Conservation (phyloP, 2,329 filamentous ascomycete genomes). For the Calonectria hawksworthii region DNA sequence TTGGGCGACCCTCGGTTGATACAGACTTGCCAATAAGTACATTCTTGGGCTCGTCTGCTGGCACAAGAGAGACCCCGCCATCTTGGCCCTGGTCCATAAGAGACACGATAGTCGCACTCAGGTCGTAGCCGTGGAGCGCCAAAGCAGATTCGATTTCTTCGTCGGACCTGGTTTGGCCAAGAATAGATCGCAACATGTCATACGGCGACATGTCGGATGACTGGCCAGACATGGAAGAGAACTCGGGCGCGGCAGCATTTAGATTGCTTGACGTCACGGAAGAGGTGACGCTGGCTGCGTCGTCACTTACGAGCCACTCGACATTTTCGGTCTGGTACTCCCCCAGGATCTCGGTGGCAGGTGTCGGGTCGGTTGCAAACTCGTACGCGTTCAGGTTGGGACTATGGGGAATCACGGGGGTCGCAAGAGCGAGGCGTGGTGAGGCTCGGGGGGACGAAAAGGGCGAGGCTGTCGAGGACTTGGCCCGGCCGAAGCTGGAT, state of each 20-base stretch:
- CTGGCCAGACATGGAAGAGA: slow-evolving; percentile 69
- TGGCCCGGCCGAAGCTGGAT: slow-evolving; percentile 80
- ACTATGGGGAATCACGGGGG: slow-evolving; percentile 92
- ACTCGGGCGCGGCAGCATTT: slow-evolving; percentile 87
- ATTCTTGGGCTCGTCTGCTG: slow-evolving; percentile 70
- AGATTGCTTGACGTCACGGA: slow-evolving; percentile 78
- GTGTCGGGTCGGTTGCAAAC: slow-evolving; percentile 85
- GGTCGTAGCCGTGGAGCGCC: slow-evolving; percentile 90
- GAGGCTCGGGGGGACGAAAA: slow-evolving; percentile 96
- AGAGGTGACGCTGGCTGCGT: slow-evolving; percentile 84
- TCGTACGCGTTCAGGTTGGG: slow-evolving; percentile 96
- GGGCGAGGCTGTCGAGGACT: slow-evolving; percentile 85
- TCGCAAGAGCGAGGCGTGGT: slow-evolving; percentile 89
- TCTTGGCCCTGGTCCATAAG: slow-evolving; percentile 81
- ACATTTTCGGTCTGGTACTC: slow-evolving; percentile 95
- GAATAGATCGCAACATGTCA: slow-evolving; percentile 95
- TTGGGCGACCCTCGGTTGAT: slow-evolving; percentile 79
- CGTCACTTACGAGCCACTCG: slow-evolving; percentile 96
- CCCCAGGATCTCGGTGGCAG: slow-evolving; percentile 87
- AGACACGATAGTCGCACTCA: slow-evolving; percentile 90
- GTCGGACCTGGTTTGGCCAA: slow-evolving; percentile 89
- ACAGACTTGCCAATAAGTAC: slow-evolving; percentile 93
- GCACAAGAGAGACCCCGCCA: slow-evolving; percentile 48
- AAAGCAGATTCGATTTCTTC: slow-evolving; percentile 96
- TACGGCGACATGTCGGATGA: slow-evolving; percentile 96